A percentile compares a stretch with the other conserved stretches of the same genome.
These are phyloP conservation scores for Pharus latifolius DNA, from an alignment of 176 grass and related monocot species.

Conservation along the genomic window DNA sequence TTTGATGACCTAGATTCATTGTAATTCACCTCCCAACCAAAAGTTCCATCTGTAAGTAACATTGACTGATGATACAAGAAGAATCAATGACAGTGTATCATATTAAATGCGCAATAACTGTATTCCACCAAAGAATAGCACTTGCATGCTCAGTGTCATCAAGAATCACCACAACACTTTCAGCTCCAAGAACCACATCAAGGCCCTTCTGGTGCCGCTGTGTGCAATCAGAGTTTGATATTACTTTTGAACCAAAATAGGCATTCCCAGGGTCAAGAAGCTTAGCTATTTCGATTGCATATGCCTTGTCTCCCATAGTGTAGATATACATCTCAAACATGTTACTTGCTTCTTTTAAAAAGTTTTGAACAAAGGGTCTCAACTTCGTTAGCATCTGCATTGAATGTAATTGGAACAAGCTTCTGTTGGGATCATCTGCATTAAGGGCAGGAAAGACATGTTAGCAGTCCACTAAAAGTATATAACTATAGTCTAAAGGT, in stretches of 20 bases:
- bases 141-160: conserved; percentile 85
- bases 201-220: conserved; percentile 86
- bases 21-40: too few species aligned
- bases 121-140: conserved; percentile 3
- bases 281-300: conserved; percentile 89
- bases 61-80: too few species aligned
- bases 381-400: conserved; percentile 93
- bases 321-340: conserved; percentile 96
- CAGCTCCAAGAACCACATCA: conserved; percentile 84
- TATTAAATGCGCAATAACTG: neutral
- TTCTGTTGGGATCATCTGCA: conserved; percentile 60
- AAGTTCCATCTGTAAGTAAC: too few species aligned
- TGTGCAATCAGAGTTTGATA: conserved; percentile 79
- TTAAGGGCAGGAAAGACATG: neutral
- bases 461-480: neutral
- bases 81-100: neutral
- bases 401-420: conserved; percentile 50
- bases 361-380: conserved; percentile 61
- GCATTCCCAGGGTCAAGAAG: conserved; percentile 74
- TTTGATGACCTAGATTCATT: too few species aligned
- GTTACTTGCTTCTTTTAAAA: conserved; percentile 80
- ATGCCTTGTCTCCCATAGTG: conserved; percentile 82
- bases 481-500: too few species aligned
- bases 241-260: conserved; percentile 83
- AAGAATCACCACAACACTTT: conserved; percentile 82